Evolutionary conservation across 1,139 yeast species (phyloP).

Genomic region (Citeromyces siamensis): DNA sequence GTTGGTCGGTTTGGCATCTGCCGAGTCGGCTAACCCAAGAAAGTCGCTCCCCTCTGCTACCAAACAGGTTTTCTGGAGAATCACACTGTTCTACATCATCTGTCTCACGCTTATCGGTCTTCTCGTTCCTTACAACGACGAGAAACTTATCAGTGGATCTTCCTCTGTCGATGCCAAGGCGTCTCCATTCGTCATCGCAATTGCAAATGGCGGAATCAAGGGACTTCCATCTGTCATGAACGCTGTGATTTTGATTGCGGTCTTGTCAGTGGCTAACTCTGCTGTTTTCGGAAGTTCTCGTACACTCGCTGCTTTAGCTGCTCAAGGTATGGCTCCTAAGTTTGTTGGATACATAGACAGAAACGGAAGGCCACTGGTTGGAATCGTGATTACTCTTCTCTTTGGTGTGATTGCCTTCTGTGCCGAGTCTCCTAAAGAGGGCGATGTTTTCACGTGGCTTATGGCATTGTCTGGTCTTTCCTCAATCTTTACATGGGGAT

Average conservation of each 20-base stretch:
- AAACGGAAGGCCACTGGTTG: constrained; percentile 60
- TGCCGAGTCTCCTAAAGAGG: constrained; percentile 44
- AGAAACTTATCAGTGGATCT: constrained; percentile 26
- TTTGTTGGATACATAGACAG: constrained; percentile 47
- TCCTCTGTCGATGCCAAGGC: constrained; percentile 47
- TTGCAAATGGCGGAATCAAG: constrained; percentile 60
- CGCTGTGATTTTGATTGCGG: constrained; percentile 60
- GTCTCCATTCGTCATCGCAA: constrained; percentile 73
- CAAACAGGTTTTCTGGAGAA: constrained; percentile 60
- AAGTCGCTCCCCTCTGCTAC: constrained; percentile 72
- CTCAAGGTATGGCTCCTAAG: constrained; percentile 57
- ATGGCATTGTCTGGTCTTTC: constrained; percentile 57
- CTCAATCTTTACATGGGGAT: constrained; percentile 69
- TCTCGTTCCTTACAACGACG: constrained; percentile 21
- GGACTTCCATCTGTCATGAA: constrained; percentile 48
- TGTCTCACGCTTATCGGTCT: constrained; percentile 64
- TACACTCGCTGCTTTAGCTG: constrained; percentile 62
- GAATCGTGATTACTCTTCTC: constrained; percentile 50
- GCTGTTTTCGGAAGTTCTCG: constrained; percentile 72
- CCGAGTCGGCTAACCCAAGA: constrained; percentile 77
- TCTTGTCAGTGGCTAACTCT: constrained; percentile 66
- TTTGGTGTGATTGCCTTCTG: constrained; percentile 52
- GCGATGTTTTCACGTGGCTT: constrained; percentile 54
- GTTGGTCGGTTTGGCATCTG: constrained; percentile 74
- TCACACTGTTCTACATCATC: constrained; percentile 53